phyloP scores from a whole-genome alignment of 2,329 filamentous ascomycete species.

The Fusarium globosum region DNA sequence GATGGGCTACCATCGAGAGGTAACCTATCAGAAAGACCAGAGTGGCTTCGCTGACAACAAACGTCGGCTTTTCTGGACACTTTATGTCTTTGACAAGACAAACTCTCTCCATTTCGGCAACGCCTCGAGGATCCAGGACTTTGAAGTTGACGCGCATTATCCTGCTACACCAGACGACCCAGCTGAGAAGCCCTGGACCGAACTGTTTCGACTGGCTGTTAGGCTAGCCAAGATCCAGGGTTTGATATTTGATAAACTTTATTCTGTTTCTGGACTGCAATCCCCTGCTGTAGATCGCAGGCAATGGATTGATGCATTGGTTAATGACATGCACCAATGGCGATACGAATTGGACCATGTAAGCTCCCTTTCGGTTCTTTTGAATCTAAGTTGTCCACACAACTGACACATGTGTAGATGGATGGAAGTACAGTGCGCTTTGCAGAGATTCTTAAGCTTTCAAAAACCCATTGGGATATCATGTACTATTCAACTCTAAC shows the following conservation, averaged over 20 bases:
- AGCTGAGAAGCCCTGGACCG: constrained; percentile 19
- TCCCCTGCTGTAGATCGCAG: constrained; percentile 11
- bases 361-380: not conserved
- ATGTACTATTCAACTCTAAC: constrained; percentile 39
- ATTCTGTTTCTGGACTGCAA: constrained; percentile 14
- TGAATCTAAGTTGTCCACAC: accelerated
- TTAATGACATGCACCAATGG: constrained; percentile 23
- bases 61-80: constrained; percentile 31
- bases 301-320: constrained; percentile 13
- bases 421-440: constrained; percentile 18
- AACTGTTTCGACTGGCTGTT: constrained; percentile 19
- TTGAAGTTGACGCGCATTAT: constrained; percentile 27
- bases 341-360: constrained; percentile 18
- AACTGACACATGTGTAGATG: not conserved
- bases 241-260: constrained; percentile 24
- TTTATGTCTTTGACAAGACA: constrained; percentile 36
- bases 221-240: constrained; percentile 24
- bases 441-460: constrained; percentile 1
- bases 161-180: constrained; percentile 7
- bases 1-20: constrained; percentile 35
- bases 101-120: constrained; percentile 26
- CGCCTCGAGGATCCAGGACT: constrained; percentile 31
- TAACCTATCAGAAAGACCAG: constrained; percentile 23
- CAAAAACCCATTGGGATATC: constrained; percentile 29
- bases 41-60: constrained; percentile 12